Base-by-base conservation (phyloP, 1,284 basidiomycete genomes). In the Crepidotus sp. region DNA sequence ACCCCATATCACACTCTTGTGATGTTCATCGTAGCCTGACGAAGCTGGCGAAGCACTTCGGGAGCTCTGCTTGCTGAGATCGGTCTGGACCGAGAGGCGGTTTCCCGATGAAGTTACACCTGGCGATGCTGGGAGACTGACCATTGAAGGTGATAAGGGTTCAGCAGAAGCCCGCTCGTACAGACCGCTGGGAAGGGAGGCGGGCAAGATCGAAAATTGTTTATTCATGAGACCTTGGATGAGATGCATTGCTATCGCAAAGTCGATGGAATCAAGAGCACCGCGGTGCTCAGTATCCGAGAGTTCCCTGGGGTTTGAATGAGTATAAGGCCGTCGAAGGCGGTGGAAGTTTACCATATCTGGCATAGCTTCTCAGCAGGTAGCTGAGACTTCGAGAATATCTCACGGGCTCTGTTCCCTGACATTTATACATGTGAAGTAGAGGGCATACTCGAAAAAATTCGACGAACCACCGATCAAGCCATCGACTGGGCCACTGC, bases 181-280 rank as follows among this genome's bases (percentile, higher is more conserved):
- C n/a, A 52, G 24, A 25, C 36, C 47, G 10, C 27, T 36, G 11
- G 50, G 47, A 17, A 52, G 40, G 11, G 14, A 33, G 18, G 17
- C 32, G 5, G 50, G 50, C 4, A 52, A 22, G 6, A 21, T 14
- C 1, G 42, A 32, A 21, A 40, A 45, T 5, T 25, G 33, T 4
- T 42, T 34, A 17, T 34, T 46, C 48, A 50, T 50, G 39, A 50
- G 42, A 7, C 43, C 39, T 32, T 53, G 51, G 13, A 50, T 50
- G 36, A 53, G 43, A 24, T 53, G 47, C 37, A 53, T 43, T 17
- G 51, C 43, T 31, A 53, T 44, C 1, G 44, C 37, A 21, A 53
- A 53, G 27, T 45, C 45, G 6, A 35, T 48, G 6, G 29, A 29
- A 30, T 53, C 49, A 10, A 53, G 39, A 31, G 49, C 48, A 9